Evolutionary conservation across 1,284 basidiomycete genomes (phyloP), one percentile per base, ranked within the genome.

Genomic region (Mycosarcoma mackinlayi): DNA sequence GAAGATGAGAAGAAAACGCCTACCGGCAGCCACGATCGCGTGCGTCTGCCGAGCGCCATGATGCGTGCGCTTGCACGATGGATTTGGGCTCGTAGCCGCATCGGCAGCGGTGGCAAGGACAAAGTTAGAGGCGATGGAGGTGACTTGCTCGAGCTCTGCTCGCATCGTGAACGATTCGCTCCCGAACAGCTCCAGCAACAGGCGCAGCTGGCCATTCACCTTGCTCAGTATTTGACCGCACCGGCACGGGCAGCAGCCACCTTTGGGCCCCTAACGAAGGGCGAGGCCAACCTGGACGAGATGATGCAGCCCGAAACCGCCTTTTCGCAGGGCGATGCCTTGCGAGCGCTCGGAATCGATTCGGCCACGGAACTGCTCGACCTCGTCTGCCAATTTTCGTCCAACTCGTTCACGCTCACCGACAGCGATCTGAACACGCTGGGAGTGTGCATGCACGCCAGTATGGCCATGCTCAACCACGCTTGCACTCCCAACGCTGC

Each of bases 401-500:
- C 91, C 5, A 98, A 97, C 80, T 90, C 93, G 0, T 92, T 96
- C 80, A 90, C 93, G 0, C 85, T 95, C 11, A 89, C 92, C 0
- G 73, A 77, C 34, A 57, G 73, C 28, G 73, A 79, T 30, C 51
- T 79, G 3, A 88, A 89, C 0, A 88, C 91, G 0, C 86, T 97
- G 39, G 94, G 94, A 14, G 88, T 90, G 2, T 88, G 89, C 27
- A 86, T 94, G 24, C 91, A 91, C 0, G 92, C 93, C 0, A 74
- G 88, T 0, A 85, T 90, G 10, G 93, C 94, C 0, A 86, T 97
- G 28, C 87, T 91, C 71, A 98, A 97, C 76, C 94, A 98, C 79
- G 92, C 92, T 0, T 98, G 94, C 78, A 86, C 88, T 21, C 94
- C 94, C 0, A 95, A 96, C 73, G 92, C 91, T 0, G 92, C 90